Base-by-base conservation (phyloP, 208 protist species). In the Vickermania ingenoplastis region DNA sequence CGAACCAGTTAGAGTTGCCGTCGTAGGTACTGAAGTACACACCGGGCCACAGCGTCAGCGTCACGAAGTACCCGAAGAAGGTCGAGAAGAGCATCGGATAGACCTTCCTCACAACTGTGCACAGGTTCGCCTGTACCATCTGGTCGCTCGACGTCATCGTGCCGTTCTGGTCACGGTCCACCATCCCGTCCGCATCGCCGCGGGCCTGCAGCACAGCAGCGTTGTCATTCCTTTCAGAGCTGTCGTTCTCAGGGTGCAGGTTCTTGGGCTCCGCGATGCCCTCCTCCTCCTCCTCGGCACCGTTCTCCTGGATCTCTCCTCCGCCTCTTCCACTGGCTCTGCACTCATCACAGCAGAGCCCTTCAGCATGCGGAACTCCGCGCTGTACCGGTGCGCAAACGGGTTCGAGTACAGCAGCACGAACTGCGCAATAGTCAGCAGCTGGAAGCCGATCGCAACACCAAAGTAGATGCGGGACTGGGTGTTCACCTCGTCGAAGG, bases 381-480 rank as follows among this genome's bases (percentile, higher is more conserved):
- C 65, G 3, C 61, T 59, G 61, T 80, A 75, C n/a, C 53, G 26
- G 21, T 69, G 53, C 2, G 70, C 74, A 61, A 70, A 77, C 5
- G 54, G 60, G 26, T 73, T 71, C 17, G 45, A 41, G 5, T 60
- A 31, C 41, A 80, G 22, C 21, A 76, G 5, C 3, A 69, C 1
- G 23, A 80, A 53, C 26, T 59, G 56, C n/a, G 55, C 56, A n/a
- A 74, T 50, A 1, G 57, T 45, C 0, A 74, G 14, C 17, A 69
- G 21, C 53, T 75, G 58, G 48, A 75, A 55, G 0, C 4, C 54
- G 23, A 75, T 70, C 2, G 69, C 65, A 23, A 80, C 21, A 41
- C 66, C 64, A 57, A 77, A 77, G 67, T 77, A 80, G 17, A 80
- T 63, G 14, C 56, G 51, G 1, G 64, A 63, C 57, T 66, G 59